Evolutionary conservation across 495 filamentous ascomycete species (phyloP).

Genomic region (Lophium mytilinum): DNA sequence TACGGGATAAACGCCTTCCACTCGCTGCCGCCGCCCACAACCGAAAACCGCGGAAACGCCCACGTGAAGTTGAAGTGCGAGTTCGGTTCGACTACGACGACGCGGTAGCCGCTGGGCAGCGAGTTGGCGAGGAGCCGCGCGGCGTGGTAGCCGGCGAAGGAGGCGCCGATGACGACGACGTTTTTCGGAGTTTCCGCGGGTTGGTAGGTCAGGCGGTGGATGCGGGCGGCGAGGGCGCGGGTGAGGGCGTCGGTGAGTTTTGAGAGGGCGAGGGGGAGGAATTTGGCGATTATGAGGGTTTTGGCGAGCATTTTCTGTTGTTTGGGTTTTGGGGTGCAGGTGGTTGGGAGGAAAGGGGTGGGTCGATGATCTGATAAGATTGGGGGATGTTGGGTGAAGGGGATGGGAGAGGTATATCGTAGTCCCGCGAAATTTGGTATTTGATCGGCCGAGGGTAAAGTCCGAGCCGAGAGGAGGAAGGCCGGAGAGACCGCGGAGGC

Average conservation of each 20-base stretch:
- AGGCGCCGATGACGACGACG: constrained; percentile 49
- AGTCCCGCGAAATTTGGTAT: too few relatives aligned
- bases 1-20: constrained; percentile 53
- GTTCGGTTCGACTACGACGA: constrained; percentile 50
- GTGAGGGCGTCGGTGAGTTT: not conserved
- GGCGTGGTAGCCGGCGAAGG: constrained; percentile 45
- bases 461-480: too few relatives aligned
- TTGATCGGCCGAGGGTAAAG: too few relatives aligned
- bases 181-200: constrained; percentile 25
- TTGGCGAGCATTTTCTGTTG: not conserved
- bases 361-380: not conserved
- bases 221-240: constrained; percentile 1
- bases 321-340: not conserved
- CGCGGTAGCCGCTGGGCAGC: constrained; percentile 42
- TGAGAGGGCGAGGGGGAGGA: not conserved
- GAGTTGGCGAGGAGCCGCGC: constrained; percentile 39
- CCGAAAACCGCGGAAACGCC: constrained; percentile 44
- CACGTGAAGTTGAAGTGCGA: constrained; percentile 53
- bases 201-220: constrained; percentile 10
- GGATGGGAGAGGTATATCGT: too few relatives aligned
- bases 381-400: not conserved
- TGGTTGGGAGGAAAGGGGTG: not conserved
- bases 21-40: constrained; percentile 40
- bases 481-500: too few relatives aligned
- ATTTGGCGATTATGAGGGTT: not conserved